Evolutionary conservation across 2,329 filamentous ascomycete genomes (phyloP), one percentile per base, ranked within the genome.

Genomic region (Pseudogymnoascus sp.): DNA sequence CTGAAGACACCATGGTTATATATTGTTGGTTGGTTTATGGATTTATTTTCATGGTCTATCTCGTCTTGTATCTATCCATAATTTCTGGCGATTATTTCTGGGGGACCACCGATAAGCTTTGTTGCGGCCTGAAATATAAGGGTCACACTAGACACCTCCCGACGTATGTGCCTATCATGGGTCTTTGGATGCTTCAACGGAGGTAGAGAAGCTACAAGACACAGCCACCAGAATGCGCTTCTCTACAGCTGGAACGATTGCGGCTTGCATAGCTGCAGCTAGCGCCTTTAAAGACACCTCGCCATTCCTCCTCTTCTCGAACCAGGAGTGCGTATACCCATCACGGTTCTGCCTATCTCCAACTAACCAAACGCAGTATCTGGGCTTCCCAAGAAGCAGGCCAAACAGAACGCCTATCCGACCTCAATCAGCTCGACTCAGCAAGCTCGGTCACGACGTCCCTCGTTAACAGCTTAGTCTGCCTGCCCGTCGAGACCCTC

Each of bases 281-380:
- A 77, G 84, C 64, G 92, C 90, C 25, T 94, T 96, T 73, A 85
- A 84, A 65, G 88, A 96, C 75, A 91, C 92, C 2, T 92, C 90
- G 60, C 93, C 94, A 15, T 94, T 96, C 75, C 82, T 96, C 72
- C 77, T 97, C 66, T 87, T 95, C 73, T 97, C 93, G 33, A 93
- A 88, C 50, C 82, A 88, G 64, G 79, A 86, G 92, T 96, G 86
- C 70, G 87, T 71, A 60, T 64, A 25, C 22, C 47, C 58, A 39
- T 38, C 14, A 25, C 61, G 30, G 39, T 57, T 53, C 28, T 53
- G 28, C 35, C 38, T 58, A 25, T 18, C 18, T 8, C 59, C 20
- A 39, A n/a, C 63, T 57, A 37, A 37, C 30, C 33, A 41, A 30
- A 33, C 20, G 50, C 4, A 60, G 53, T 35, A 59, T 22, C 60